A percentile compares a stretch with the other conserved stretches of the same genome.
Conservation (phyloP, 305 asterid species). For the Solanum aculeatissimum region DNA sequence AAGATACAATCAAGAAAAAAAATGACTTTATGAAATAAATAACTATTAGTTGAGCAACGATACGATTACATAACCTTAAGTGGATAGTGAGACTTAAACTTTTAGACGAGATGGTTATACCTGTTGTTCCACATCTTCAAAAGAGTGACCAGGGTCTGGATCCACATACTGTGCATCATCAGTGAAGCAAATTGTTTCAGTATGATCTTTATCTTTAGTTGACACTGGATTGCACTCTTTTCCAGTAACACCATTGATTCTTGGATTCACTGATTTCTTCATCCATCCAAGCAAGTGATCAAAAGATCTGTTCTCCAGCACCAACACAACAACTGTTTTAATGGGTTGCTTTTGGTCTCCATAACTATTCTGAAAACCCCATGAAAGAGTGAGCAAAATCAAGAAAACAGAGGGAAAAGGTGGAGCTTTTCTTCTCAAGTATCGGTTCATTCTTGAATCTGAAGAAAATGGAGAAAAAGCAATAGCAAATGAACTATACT, state of each 20-base stretch:
- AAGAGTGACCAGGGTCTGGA: conserved; percentile 80
- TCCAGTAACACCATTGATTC: conserved; percentile 68
- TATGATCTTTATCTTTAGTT: conserved; percentile 2
- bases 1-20: no score
- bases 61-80: background rate
- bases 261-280: conserved; percentile 55
- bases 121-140: conserved; percentile 51
- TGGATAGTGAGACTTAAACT: background rate
- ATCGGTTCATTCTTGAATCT: conserved; percentile 15
- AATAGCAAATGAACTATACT: background rate
- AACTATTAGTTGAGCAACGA: background rate
- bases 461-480: background rate
- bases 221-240: conserved; percentile 55
- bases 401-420: conserved; percentile 8
- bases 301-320: conserved; percentile 72
- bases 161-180: conserved; percentile 70
- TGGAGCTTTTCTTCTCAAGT: background rate
- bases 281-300: conserved; percentile 90
- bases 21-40: no score
- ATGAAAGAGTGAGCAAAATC: conserved; percentile 17
- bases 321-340: conserved; percentile 60
- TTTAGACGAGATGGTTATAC: background rate
- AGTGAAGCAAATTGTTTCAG: conserved; percentile 36
- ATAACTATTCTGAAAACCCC: conserved; percentile 7
- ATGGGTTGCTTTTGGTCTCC: conserved; percentile 44